These are phyloP conservation scores for Melocanna baccifera DNA, from an alignment of 176 grass and related monocot species.

Conservation along the genomic window DNA sequence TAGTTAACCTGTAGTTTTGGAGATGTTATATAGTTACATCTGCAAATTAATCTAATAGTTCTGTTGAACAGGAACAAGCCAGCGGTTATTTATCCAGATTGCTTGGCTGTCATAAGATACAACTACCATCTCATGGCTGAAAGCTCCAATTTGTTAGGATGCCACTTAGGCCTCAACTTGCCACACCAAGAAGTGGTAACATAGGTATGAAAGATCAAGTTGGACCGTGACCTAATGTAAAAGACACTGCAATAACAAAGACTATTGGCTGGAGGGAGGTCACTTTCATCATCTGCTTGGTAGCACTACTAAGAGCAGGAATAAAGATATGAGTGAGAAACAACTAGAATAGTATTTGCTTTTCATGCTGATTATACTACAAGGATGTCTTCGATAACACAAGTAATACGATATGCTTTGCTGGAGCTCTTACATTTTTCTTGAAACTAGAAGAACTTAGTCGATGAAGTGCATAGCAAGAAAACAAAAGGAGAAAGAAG, in stretches of 20 bases:
- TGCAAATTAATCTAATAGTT: not conserved
- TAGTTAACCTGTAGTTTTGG: not conserved
- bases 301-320: slow-evolving; percentile 21
- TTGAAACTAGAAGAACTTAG: slow-evolving; percentile 16
- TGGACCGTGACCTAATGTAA: slow-evolving; percentile 35
- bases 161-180: slow-evolving; percentile 17
- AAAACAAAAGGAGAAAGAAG: slow-evolving; percentile 29
- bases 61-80: not conserved
- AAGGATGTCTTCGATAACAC: slow-evolving; percentile 15
- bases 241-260: slow-evolving; percentile 29
- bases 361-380: not conserved
- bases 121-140: slow-evolving; percentile 12
- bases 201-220: slow-evolving; percentile 31
- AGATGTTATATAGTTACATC: slow-evolving; percentile 11
- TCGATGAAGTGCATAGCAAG: slow-evolving; percentile 22
- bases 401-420: not conserved
- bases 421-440: slow-evolving; percentile 1
- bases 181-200: slow-evolving; percentile 25
- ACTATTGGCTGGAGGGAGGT: slow-evolving; percentile 22
- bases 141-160: slow-evolving; percentile 31
- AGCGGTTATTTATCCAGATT: slow-evolving; percentile 14
- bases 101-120: slow-evolving; percentile 3
- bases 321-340: not conserved
- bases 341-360: slow-evolving; percentile 10
- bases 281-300: slow-evolving; percentile 29